Evolutionary conservation across 2,329 filamentous ascomycete genomes (phyloP).

Genomic region (Colletotrichum sublineola): DNA sequence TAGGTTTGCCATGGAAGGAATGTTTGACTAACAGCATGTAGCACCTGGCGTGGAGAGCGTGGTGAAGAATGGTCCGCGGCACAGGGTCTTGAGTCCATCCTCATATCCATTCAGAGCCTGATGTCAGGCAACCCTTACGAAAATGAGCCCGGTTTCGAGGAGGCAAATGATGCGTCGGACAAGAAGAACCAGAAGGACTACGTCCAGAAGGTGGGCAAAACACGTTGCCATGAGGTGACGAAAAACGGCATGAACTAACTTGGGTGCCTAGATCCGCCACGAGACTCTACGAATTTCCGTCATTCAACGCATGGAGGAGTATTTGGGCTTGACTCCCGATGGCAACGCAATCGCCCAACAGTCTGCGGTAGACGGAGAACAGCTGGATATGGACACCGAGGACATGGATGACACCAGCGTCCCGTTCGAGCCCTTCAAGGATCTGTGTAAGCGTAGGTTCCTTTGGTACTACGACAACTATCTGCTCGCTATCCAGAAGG

Average conservation of each 20-base stretch:
- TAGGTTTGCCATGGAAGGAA: constrained; percentile 9
- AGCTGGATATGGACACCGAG: constrained; percentile 62
- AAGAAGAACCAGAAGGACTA: constrained; percentile 82
- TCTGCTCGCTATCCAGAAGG: constrained; percentile 76
- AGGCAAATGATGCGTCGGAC: constrained; percentile 75
- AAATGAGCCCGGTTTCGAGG: constrained; percentile 95
- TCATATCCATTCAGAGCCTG: constrained; percentile 95
- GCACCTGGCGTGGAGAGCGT: constrained; percentile 91
- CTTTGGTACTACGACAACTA: constrained; percentile 97
- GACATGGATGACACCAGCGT: constrained; percentile 66
- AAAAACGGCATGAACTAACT: constrained; percentile 43
- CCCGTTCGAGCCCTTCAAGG: constrained; percentile 87
- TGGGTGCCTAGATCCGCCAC: constrained; percentile 78
- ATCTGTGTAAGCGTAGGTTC: constrained; percentile 91
- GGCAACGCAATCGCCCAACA: constrained; percentile 56
- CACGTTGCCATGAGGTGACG: not conserved
- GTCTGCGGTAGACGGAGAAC: constrained; percentile 50
- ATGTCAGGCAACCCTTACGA: constrained; percentile 96
- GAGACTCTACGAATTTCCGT: constrained; percentile 90
- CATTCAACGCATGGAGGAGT: constrained; percentile 85
- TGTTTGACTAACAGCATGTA: constrained; percentile 54
- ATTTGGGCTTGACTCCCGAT: constrained; percentile 74
- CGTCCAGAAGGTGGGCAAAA: constrained; percentile 78
- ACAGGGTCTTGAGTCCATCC: constrained; percentile 92
- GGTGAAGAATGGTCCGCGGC: constrained; percentile 98